Evolutionary conservation across 345 rosid genomes (phyloP), one percentile per base, ranked within the genome.

Genomic region (Clarkia xantiana): DNA sequence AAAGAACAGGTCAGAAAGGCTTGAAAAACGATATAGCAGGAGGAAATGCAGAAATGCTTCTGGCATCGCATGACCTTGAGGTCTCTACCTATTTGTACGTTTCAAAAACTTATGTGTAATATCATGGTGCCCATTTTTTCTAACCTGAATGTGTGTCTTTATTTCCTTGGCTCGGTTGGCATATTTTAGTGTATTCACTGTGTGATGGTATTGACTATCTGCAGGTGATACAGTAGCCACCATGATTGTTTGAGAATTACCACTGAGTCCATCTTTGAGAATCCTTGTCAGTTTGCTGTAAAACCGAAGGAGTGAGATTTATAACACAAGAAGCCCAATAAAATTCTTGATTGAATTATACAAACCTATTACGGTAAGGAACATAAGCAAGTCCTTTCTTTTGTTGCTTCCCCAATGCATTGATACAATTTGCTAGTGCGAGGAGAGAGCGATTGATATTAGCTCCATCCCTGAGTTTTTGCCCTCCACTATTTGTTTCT

Each of bases 121-220:
- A 2, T 22, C 49, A 22, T 11, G 38, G 36, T 22, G 19, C 23
- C 39, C 6, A 48, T 34, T 10, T 39, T 57, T 45, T 40, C 62
- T 64, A 49, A 81, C 89, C 80, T 75, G 94, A 55, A 90, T 74
- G 67, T 90, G 95, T 15, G 91, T 90, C 76, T 73, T 82, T 63
- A 90, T 86, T 76, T 90, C 95, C 71, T 90, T 90, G 43, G 97
- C 97, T 65, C 95, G 59, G 63, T 90, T 85, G n/a, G 97, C 97
- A 79, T 90, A 86, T 73, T 90, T 90, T 71, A 90, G 49, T 54
- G 97, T 82, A 75, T 90, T 90, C 56, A 90, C 71, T 11, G 88
- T 85, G 57, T 90, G 90, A 70, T 76, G 77, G 63, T 81, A 81
- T 51, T 81, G 85, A 68, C 55, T 45, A 47, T 56, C 74, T 19